Conservation (phyloP, 1,284 basidiomycete genomes). For the Ganoderma meredithae region DNA sequence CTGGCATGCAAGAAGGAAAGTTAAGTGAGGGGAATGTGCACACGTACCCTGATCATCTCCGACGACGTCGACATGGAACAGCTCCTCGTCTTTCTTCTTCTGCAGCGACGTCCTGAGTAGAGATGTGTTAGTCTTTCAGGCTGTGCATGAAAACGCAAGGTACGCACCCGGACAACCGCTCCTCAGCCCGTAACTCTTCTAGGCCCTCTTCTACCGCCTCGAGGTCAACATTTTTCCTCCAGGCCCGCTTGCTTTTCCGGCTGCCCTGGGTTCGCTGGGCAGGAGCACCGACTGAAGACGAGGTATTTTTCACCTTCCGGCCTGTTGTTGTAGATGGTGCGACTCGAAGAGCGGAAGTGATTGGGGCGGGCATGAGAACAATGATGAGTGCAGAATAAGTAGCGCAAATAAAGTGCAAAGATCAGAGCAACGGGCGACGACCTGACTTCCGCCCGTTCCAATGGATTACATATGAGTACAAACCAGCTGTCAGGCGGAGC, state of each 20-base stretch:
- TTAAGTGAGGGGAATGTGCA: not conserved
- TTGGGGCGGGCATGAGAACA: not conserved
- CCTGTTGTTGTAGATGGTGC: not conserved
- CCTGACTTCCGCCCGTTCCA: no score
- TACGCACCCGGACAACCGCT: constrained; percentile 77
- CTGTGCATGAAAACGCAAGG: constrained; percentile 13
- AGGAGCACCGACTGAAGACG: constrained; percentile 61
- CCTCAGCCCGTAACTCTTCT: constrained; percentile 79
- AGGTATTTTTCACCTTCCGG: constrained; percentile 2
- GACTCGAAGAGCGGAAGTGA: not conserved
- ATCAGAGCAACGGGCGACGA: no score
- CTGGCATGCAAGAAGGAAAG: constrained; percentile 42
- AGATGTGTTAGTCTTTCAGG: not conserved
- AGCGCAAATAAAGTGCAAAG: no score
- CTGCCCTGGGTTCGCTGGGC: constrained; percentile 76
- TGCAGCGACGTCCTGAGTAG: constrained; percentile 60
- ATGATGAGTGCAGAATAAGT: not conserved
- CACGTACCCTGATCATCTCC: constrained; percentile 80
- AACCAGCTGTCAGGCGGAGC: constrained; percentile 14
- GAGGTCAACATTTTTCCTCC: constrained; percentile 92
- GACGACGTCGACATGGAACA: constrained; percentile 82
- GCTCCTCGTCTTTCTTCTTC: constrained; percentile 70
- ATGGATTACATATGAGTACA: no score
- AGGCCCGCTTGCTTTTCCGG: constrained; percentile 90
- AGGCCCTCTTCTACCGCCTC: constrained; percentile 77